Evolutionary conservation across 441 rosid species (phyloP), one percentile per base, ranked within the genome.

Genomic region (Populus hybrid): DNA sequence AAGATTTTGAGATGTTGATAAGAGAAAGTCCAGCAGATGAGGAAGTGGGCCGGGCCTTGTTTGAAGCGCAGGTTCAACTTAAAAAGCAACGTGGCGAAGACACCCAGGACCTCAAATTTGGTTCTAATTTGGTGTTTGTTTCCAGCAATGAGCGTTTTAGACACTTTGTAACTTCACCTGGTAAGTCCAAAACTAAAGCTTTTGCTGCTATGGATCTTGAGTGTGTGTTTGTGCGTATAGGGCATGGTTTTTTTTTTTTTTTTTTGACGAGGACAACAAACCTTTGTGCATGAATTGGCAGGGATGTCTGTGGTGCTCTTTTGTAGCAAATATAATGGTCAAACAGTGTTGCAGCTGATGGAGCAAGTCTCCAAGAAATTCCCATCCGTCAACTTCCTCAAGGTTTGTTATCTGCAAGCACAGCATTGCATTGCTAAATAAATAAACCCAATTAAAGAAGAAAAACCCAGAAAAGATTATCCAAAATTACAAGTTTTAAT

Each of bases 1-100:
- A 86, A 78, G 99, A 94, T 77, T 93, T 92, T 77, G 99, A 92
- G 86, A 73, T 84, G 87, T 74, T 94, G 86, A 84, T 83, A 73
- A 84, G 81, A 78, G 93, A 90, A 73, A 87, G 84, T 10, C 92
- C 97, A 38, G 90, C 83, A 63, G 92, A 92, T 14, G 92, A 92
- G 70, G 97, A 89, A 79, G 87, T 89, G 67, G 89, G 86, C 26
- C 82, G 84, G 28, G 91, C 92, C 20, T 81, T 93, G 79, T 87
- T 86, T 32, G 91, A 90, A 76, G 92, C 90, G 5, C 85, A 76
- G 46, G 68, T 84, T 70, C 94, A 88, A 80, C 82, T 90, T 11
- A 88, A 72, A 82, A 88, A 81, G 76, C 84, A 83, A 63, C 84
- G 78, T 0, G 91, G 88, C 10, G 90, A 82, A 82, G 87, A 84